Evolutionary conservation across 2,329 filamentous ascomycete genomes (phyloP).

Genomic region (Calonectria crousiana): DNA sequence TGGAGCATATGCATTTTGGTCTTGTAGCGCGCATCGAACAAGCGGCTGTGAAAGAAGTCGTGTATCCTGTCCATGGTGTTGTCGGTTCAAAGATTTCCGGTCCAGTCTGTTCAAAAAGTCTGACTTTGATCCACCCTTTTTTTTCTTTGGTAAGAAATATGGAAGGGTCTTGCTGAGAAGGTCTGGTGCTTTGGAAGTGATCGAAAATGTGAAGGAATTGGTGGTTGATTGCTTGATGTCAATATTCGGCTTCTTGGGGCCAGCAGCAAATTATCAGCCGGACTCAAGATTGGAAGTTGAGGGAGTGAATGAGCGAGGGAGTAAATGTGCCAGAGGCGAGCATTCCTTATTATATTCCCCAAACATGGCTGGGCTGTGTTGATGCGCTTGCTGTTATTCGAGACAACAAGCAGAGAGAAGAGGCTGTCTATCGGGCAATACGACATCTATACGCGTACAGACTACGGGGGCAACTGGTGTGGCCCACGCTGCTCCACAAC

Average conservation of each 20-base stretch:
- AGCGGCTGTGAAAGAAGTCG: constrained; percentile 27
- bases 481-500: neutral
- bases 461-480: neutral
- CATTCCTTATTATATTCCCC: neutral
- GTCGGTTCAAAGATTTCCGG: neutral
- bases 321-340: no score
- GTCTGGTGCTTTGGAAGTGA: neutral
- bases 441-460: neutral
- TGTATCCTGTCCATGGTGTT: constrained; percentile 23
- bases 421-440: neutral
- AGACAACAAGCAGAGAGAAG: neutral
- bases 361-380: neutral
- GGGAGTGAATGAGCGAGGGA: neutral
- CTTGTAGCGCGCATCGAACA: constrained; percentile 31
- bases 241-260: neutral
- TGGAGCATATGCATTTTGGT: constrained; percentile 24
- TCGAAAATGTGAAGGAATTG: neutral
- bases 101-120: neutral
- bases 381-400: neutral
- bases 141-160: neutral
- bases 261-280: neutral
- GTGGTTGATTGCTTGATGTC: neutral
- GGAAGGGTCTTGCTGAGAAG: neutral
- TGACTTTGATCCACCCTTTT: no score
- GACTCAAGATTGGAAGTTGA: neutral